Conservation (phyloP, 164 flowering plant species). For the Nymphaea thermarum region DNA sequence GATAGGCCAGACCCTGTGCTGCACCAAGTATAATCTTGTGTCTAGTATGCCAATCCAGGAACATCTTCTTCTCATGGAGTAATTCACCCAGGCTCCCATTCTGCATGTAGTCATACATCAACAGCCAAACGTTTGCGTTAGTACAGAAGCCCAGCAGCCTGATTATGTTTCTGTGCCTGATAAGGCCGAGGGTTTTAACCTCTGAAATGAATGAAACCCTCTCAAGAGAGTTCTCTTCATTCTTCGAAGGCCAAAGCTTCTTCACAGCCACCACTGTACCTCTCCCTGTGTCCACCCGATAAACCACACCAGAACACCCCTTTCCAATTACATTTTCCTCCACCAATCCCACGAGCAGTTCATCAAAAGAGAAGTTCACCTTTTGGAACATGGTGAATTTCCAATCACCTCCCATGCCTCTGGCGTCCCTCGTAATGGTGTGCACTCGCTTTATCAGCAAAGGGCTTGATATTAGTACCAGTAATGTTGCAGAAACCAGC, state of each 20-base stretch:
- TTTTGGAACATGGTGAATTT: slow-evolving; percentile 49
- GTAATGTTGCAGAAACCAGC: slow-evolving; percentile 9
- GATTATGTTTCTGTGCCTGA: slow-evolving; percentile 55
- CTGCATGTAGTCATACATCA: slow-evolving; percentile 46
- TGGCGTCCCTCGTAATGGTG: slow-evolving; percentile 5
- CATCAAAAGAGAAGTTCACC: slow-evolving; percentile 37
- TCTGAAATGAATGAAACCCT: slow-evolving; percentile 49
- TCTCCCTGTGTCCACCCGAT: slow-evolving; percentile 37
- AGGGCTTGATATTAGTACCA: slow-evolving; percentile 11
- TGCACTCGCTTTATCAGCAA: slow-evolving; percentile 12
- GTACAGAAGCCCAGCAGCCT: slow-evolving; percentile 47
- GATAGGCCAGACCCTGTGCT: slow-evolving; percentile 54
- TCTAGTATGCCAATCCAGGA: slow-evolving; percentile 51
- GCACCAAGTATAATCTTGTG: slow-evolving; percentile 42
- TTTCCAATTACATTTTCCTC: slow-evolving; percentile 43
- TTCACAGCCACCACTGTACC: slow-evolving; percentile 43
- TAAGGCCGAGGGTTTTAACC: slow-evolving; percentile 40
- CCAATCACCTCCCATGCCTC: slow-evolving; percentile 23
- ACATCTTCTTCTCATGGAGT: slow-evolving; percentile 36
- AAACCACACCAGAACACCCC: slow-evolving; percentile 54
- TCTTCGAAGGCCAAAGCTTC: slow-evolving; percentile 39
- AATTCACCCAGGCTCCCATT: slow-evolving; percentile 43
- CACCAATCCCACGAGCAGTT: slow-evolving; percentile 23
- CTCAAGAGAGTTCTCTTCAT: slow-evolving; percentile 20
- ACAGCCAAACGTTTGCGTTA: slow-evolving; percentile 34